Evolutionary conservation across 2,329 filamentous ascomycete species (phyloP), one percentile per base, ranked within the genome.

Genomic region (Alternaria incomplexa): DNA sequence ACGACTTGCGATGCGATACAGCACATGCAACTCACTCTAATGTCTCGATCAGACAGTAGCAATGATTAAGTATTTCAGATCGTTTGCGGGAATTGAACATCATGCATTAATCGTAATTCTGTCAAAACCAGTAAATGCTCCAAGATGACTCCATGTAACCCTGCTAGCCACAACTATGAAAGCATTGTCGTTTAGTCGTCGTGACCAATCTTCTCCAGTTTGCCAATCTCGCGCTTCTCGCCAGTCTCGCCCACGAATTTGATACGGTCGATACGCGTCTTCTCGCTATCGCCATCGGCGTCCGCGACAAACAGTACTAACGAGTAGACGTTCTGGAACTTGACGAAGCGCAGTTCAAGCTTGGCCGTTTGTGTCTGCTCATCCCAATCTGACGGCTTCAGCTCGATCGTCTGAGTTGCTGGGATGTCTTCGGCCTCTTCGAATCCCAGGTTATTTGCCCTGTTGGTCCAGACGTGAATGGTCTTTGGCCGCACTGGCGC

Each of bases 301-400:
- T 96, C 90, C 57, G 92, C 91, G 32, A 99, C 90, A 79, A 97
- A 99, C 11, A 99, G 73, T 17, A 97, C 91, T 72, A 99, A 77
- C 65, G 90, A 96, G 63, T 89, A 91, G 57, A 97, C 91, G 77
- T 93, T 96, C 83, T 98, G 96, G 85, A 98, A 99, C 83, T 97
- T 97, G 81, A 99, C 96, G 76, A 95, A 97, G 13, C 94, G 91
- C 73, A 98, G 83, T 80, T 85, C 83, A 26, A 85, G 70, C 73
- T 83, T 85, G 17, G 84, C 84, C 1, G 84, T 86, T 17, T 80
- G 81, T 3, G 83, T 85, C 71, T 81, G 79, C 64, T 77, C 71
- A 64, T 85, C 83, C 95, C 96, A 99, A 75, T 97, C 93, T 56
- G 87, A 85, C 48, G 89, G 84, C 64, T 86, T 85, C 46, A 99